These are phyloP conservation scores for Tetracentron sinense DNA, from an alignment of 164 flowering plant species.

Conservation along the genomic window DNA sequence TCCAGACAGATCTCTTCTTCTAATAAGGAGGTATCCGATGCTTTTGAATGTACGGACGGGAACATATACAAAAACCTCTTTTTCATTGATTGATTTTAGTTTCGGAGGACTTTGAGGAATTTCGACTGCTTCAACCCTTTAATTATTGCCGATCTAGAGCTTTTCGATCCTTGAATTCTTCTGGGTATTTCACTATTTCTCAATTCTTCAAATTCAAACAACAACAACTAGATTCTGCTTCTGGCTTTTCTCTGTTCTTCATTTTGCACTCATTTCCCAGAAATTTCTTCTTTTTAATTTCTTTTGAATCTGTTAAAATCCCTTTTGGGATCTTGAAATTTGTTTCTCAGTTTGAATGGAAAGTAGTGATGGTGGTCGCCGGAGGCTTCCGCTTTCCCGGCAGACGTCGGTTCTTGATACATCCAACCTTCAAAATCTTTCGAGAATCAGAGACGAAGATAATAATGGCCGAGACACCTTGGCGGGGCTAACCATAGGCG, in stretches of 20 bases:
- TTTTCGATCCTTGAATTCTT: background rate
- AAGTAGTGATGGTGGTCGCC: background rate
- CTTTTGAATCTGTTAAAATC: too few relatives aligned
- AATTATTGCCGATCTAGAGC: background rate
- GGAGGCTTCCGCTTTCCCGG: slow-evolving; percentile 10
- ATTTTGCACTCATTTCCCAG: background rate
- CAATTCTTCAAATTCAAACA: background rate
- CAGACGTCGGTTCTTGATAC: slow-evolving; percentile 11
- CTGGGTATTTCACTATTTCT: background rate
- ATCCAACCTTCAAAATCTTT: slow-evolving; percentile 15
- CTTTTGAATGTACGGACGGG: background rate
- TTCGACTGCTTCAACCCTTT: background rate
- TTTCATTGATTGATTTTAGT: too few relatives aligned
- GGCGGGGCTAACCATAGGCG: slow-evolving; percentile 9
- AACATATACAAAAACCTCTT: background rate
- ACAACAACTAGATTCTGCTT: too few relatives aligned
- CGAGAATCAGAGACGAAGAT: slow-evolving; percentile 10
- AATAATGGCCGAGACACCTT: slow-evolving; percentile 14
- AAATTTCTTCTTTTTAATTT: too few relatives aligned
- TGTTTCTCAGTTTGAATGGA: background rate
- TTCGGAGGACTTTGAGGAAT: background rate
- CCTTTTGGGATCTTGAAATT: too few relatives aligned
- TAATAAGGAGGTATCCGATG: background rate
- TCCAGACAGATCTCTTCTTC: background rate
- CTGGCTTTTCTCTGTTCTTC: background rate